A percentile compares a stretch with the other conserved stretches of the same genome.
Conservation (phyloP, 208 protist species). For the Leishmania braziliensis region DNA sequence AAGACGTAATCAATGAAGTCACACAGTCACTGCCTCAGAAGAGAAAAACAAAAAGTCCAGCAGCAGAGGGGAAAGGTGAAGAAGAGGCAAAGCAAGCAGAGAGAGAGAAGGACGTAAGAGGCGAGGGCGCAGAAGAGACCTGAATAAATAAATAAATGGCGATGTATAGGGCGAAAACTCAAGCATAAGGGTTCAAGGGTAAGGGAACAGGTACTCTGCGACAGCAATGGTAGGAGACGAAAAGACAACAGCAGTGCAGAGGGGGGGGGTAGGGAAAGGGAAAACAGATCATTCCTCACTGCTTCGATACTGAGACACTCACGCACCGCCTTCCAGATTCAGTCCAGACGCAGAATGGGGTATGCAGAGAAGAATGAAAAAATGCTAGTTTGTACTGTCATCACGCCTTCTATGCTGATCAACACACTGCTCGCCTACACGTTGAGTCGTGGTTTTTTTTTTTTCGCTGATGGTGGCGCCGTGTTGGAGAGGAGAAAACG, state of each 20-base stretch:
- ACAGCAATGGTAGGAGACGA: too few relatives aligned
- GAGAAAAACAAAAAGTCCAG: neutral
- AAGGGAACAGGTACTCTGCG: too few relatives aligned
- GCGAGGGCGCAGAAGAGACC: neutral
- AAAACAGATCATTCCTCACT: too few relatives aligned
- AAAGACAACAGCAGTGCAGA: too few relatives aligned
- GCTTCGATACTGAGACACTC: too few relatives aligned
- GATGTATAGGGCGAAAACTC: neutral
- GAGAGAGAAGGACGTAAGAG: neutral
- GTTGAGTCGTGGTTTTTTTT: neutral
- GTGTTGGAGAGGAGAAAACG: neutral
- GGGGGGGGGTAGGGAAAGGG: too few relatives aligned
- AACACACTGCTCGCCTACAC: neutral
- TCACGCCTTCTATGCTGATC: neutral
- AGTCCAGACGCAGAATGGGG: too few relatives aligned
- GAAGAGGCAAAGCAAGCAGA: neutral
- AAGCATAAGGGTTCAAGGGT: too few relatives aligned
- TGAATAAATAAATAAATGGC: neutral
- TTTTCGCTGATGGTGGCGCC: neutral
- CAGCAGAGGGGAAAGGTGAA: neutral
- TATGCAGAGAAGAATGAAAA: neutral
- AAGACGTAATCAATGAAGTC: neutral
- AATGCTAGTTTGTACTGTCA: neutral
- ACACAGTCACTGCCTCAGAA: neutral
- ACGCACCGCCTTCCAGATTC: too few relatives aligned